These are phyloP conservation scores for Halophytophthora batemanensis DNA, from an alignment of 352 stramenopile genomes.

Conservation along the genomic window DNA sequence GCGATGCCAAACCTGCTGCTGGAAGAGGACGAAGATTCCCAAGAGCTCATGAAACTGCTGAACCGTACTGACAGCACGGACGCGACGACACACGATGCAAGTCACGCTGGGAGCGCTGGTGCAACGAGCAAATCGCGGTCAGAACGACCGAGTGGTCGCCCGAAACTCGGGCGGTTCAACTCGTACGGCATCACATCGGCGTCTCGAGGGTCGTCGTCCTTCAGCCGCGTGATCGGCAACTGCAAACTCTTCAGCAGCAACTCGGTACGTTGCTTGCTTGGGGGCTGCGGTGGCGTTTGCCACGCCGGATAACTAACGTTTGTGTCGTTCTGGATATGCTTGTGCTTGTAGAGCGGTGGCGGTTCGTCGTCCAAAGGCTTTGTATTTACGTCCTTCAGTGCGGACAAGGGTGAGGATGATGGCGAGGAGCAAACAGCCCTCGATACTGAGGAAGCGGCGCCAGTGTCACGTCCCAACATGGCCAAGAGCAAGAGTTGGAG, in stretches of 20 bases:
- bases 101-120: neutral
- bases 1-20: constrained; percentile 56
- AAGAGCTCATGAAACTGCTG: constrained; percentile 63
- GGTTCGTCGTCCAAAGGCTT: constrained; percentile 57
- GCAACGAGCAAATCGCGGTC: constrained; percentile 9
- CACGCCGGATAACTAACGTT: too few species aligned
- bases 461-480: constrained; percentile 19
- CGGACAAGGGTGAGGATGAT: constrained; percentile 33
- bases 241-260: constrained; percentile 69
- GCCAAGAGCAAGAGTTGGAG: constrained; percentile 60
- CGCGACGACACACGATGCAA: constrained; percentile 4
- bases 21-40: constrained; percentile 78
- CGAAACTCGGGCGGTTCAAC: constrained; percentile 51
- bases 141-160: constrained; percentile 10
- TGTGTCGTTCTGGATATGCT: neutral
- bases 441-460: constrained; percentile 19
- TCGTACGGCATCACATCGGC: constrained; percentile 48
- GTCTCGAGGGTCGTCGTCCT: constrained; percentile 52
- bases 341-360: constrained; percentile 5
- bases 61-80: constrained; percentile 50
- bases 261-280: constrained; percentile 38
- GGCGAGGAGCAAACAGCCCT: constrained; percentile 34
- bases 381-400: constrained; percentile 72
- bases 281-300: neutral
- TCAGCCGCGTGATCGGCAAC: constrained; percentile 63